Evolutionary conservation across 129 eudicot genomes (phyloP).

Genomic region (Centrapalus pauciflorus): DNA sequence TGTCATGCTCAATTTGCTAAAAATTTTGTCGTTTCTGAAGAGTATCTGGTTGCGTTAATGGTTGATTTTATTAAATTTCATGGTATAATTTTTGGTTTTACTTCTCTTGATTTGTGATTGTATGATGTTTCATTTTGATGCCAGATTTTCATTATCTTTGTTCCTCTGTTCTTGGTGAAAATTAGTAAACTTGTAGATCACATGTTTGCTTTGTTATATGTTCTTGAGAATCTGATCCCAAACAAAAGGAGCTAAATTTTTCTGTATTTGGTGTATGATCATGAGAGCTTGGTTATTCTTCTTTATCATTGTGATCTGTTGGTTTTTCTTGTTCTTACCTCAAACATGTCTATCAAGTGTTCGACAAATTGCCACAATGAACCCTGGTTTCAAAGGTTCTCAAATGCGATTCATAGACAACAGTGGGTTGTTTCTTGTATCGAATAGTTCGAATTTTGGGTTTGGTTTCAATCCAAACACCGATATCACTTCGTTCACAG

Average conservation of each 20-base stretch:
- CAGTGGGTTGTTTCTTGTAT: conserved; percentile 29
- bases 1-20: background rate
- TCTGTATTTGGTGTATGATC: conserved; percentile 3
- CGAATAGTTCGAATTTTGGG: conserved; percentile 24
- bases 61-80: no score
- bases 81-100: background rate
- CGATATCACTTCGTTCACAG: conserved; percentile 19
- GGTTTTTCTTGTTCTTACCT: conserved; percentile 32
- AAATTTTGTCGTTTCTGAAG: background rate
- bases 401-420: conserved; percentile 25
- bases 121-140: background rate
- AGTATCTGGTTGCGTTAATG: no score
- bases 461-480: conserved; percentile 19
- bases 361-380: conserved; percentile 37
- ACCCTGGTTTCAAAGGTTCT: conserved; percentile 41
- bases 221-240: background rate
- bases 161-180: background rate
- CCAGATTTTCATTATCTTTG: background rate
- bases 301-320: conserved; percentile 16
- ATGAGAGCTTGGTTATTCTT: conserved; percentile 46
- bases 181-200: conserved; percentile 17
- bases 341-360: conserved; percentile 50
- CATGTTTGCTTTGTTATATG: background rate
- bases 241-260: background rate
- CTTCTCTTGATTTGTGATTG: background rate